Percentiles rank a stretch among this genome's conserved stretches.
phyloP scores from a whole-genome alignment of 192 early-diverging fungal genomes.

The Bifiguratus adelaidae region DNA sequence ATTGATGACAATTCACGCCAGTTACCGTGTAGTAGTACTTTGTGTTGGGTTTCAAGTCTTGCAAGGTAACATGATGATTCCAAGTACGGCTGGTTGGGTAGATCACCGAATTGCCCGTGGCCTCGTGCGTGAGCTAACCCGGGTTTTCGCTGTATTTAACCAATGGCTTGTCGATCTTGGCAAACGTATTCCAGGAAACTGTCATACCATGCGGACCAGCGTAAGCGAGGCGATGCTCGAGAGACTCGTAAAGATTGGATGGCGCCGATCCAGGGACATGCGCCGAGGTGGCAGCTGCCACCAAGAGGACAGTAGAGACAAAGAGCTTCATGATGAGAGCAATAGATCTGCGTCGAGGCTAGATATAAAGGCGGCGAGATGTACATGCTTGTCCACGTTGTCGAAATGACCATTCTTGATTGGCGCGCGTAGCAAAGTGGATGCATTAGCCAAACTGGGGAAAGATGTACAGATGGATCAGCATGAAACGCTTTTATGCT shows the following conservation, averaged over 20 bases:
- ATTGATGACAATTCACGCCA: neutral
- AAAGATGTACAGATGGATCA: too few species aligned
- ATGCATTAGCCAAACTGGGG: too few species aligned
- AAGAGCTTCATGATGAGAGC: too few species aligned
- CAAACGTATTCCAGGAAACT: neutral
- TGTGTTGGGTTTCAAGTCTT: neutral
- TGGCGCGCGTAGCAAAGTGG: too few species aligned
- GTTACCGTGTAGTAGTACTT: neutral
- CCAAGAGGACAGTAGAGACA: too few species aligned
- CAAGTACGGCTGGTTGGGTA: neutral
- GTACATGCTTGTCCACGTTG: too few species aligned
- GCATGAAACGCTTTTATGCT: too few species aligned
- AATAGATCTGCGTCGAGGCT: too few species aligned
- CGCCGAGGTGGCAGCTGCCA: neutral
- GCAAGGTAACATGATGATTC: neutral
- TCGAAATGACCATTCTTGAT: too few species aligned
- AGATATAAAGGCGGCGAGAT: too few species aligned
- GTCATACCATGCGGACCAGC: constrained; percentile 1
- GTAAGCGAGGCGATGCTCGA: neutral
- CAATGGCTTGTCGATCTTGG: neutral
- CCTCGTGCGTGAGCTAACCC: neutral
- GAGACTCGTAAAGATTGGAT: neutral
- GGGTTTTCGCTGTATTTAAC: neutral
- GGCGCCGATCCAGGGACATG: neutral
- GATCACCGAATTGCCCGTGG: neutral